phyloP scores from a whole-genome alignment of 352 stramenopile species.

The Pythium diclinum region DNA sequence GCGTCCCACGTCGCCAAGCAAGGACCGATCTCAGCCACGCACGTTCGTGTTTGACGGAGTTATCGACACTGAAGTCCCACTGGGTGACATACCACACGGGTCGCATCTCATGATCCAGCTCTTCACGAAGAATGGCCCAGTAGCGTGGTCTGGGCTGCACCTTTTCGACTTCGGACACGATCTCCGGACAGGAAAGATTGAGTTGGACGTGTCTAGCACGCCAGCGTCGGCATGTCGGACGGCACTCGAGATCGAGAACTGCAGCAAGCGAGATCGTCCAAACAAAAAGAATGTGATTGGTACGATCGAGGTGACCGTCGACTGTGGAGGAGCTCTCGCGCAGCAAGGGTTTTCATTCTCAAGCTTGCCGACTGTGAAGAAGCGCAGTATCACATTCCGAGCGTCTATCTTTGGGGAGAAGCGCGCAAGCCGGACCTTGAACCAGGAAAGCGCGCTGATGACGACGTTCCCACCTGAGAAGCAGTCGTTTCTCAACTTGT shows the following conservation, averaged over 20 bases:
- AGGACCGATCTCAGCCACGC: slow-evolving; percentile 22
- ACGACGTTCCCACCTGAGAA: slow-evolving; percentile 36
- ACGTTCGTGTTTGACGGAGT: slow-evolving; percentile 17
- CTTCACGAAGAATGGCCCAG: slow-evolving; percentile 35
- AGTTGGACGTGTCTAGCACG: slow-evolving; percentile 43
- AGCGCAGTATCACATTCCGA: slow-evolving; percentile 54
- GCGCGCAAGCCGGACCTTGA: slow-evolving; percentile 1
- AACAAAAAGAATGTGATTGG: slow-evolving; percentile 39
- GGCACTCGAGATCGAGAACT: slow-evolving; percentile 75
- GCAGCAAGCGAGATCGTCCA: slow-evolving; percentile 32
- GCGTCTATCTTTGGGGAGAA: slow-evolving; percentile 69
- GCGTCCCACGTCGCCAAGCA: slow-evolving; percentile 18
- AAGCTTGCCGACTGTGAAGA: slow-evolving; percentile 44
- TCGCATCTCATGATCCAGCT: slow-evolving; percentile 68
- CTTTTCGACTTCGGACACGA: slow-evolving; percentile 83
- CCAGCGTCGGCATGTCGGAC: slow-evolving; percentile 34
- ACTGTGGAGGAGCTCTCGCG: slow-evolving; percentile 34
- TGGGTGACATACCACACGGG: slow-evolving; percentile 73
- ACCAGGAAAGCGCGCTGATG: slow-evolving; percentile 17
- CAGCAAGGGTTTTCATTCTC: slow-evolving; percentile 59
- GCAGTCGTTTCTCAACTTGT: slow-evolving; percentile 41
- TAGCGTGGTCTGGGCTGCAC: slow-evolving; percentile 68
- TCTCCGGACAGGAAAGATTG: slow-evolving; percentile 44
- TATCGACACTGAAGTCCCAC: slow-evolving; percentile 29
- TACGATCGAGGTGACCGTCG: slow-evolving; percentile 42